Evolutionary conservation across 2,329 filamentous ascomycete genomes (phyloP).

Genomic region (Monilinia fructicola): DNA sequence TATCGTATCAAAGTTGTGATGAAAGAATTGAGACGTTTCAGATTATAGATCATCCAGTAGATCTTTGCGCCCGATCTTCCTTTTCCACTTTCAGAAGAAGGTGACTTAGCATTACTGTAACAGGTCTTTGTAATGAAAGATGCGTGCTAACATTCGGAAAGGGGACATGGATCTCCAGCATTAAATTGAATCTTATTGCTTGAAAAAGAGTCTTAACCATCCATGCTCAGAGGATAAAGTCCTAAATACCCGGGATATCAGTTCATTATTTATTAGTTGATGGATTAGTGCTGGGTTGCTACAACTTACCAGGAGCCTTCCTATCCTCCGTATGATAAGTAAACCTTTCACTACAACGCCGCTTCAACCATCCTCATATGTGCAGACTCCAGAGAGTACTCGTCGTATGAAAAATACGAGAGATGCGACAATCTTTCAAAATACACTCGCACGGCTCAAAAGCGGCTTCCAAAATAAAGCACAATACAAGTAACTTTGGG

Average conservation of each 20-base stretch:
- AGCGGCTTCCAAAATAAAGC: too few species aligned
- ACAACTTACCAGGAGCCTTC: too few species aligned
- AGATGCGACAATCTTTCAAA: too few species aligned
- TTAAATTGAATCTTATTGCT: background rate
- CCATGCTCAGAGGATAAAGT: background rate
- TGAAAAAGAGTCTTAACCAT: background rate
- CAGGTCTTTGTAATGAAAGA: background rate
- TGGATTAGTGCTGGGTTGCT: background rate
- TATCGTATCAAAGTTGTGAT: background rate
- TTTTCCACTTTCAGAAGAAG: background rate
- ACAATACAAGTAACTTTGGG: too few species aligned
- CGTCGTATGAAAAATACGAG: too few species aligned
- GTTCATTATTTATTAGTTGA: background rate
- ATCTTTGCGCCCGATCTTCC: slow-evolving; percentile 12
- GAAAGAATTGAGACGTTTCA: slow-evolving; percentile 4
- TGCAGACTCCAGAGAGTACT: too few species aligned
- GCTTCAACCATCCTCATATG: too few species aligned
- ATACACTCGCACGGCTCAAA: too few species aligned
- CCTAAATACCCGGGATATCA: too few species aligned
- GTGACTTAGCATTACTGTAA: too few species aligned
- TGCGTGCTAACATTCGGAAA: background rate
- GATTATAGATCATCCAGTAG: slow-evolving; percentile 3
- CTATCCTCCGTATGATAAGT: too few species aligned
- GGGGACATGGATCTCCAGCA: background rate
- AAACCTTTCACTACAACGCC: too few species aligned